Percentiles rank a stretch among this genome's conserved stretches.
Conservation (phyloP, 495 filamentous ascomycete genomes). For the Annulohypoxylon bovei region DNA sequence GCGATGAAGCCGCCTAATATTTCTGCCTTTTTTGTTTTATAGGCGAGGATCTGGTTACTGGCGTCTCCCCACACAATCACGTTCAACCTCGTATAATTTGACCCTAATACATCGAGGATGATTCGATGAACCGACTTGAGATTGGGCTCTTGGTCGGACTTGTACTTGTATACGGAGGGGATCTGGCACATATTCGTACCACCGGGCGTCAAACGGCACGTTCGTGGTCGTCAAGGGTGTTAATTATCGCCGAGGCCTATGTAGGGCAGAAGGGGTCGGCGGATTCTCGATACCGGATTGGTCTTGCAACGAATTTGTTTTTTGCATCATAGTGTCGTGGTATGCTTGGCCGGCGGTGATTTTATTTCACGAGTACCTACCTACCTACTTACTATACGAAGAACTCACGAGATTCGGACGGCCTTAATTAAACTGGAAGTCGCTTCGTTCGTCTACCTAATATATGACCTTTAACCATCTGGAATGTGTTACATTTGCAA, state of each 20-base stretch:
- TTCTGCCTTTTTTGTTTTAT: not conserved
- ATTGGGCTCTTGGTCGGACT: not conserved
- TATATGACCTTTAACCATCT: too few relatives aligned
- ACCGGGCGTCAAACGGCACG: not conserved
- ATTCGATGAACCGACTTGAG: not conserved
- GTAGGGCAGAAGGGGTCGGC: not conserved
- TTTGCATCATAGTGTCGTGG: not conserved
- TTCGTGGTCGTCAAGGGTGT: not conserved
- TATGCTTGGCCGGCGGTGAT: not conserved
- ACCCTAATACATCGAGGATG: not conserved
- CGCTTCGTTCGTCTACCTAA: too few relatives aligned
- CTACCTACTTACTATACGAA: too few relatives aligned
- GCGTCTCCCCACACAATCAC: not conserved
- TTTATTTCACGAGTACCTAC: not conserved
- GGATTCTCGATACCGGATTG: not conserved
- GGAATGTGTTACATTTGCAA: too few relatives aligned
- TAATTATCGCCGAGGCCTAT: not conserved
- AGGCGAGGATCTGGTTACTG: not conserved
- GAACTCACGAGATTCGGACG: too few relatives aligned
- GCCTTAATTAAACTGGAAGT: too few relatives aligned
- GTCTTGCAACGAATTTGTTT: not conserved
- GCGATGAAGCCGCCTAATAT: slow-evolving; percentile 48
- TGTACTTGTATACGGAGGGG: slow-evolving; percentile 23
- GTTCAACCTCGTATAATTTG: not conserved
- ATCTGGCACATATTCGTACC: not conserved